phyloP scores from a whole-genome alignment of 1,284 basidiomycete genomes.

The Marasmius sp. region DNA sequence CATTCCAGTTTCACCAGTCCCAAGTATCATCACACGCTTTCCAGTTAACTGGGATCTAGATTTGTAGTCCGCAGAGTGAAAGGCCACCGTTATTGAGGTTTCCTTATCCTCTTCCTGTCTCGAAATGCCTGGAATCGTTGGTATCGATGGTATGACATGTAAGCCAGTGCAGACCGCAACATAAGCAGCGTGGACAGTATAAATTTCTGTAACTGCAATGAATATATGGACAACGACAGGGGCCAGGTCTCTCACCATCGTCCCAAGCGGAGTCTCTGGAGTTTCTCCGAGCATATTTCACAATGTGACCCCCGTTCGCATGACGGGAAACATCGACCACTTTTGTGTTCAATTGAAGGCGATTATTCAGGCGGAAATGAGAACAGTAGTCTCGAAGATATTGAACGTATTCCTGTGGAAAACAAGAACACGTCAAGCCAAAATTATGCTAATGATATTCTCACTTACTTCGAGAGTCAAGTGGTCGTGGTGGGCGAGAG shows the following conservation, averaged over 20 bases:
- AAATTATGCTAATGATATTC: not conserved
- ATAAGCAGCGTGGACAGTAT: constrained; percentile 33
- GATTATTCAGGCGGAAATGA: constrained; percentile 42
- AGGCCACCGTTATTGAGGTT: constrained; percentile 28
- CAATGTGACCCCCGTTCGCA: constrained; percentile 32
- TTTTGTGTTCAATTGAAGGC: constrained; percentile 45
- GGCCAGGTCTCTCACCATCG: constrained; percentile 17
- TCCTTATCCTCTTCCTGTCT: constrained; percentile 28
- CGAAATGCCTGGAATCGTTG: constrained; percentile 46
- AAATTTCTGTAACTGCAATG: constrained; percentile 14
- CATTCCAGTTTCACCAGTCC: constrained; percentile 69
- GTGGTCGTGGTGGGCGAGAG: constrained; percentile 55
- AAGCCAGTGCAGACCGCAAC: constrained; percentile 50
- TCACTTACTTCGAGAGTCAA: constrained; percentile 46
- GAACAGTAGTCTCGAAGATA: constrained; percentile 55
- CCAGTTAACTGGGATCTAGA: constrained; percentile 43
- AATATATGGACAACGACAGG: not conserved
- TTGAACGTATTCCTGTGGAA: constrained; percentile 48
- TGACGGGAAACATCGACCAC: constrained; percentile 40
- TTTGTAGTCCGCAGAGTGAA: constrained; percentile 58
- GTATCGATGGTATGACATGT: constrained; percentile 51
- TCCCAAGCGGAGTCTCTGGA: constrained; percentile 24
- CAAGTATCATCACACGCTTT: constrained; percentile 55
- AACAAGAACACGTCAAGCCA: not conserved
- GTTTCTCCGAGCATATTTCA: constrained; percentile 30